Conservation (phyloP, 2,329 filamentous ascomycete genomes). For the Alternaria ventricosa region DNA sequence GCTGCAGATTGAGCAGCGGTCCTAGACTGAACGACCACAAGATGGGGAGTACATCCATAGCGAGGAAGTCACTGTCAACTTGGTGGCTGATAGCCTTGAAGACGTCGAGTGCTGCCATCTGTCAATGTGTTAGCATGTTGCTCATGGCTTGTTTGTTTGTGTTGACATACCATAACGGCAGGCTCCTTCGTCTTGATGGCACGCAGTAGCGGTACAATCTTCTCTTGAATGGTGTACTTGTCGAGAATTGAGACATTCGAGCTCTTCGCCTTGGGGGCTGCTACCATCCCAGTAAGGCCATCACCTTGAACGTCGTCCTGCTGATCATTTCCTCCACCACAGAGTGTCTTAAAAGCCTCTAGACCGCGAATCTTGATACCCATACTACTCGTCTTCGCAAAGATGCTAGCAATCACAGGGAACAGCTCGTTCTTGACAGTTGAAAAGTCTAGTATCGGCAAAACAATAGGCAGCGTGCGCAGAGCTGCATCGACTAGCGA, state of each 20-base stretch:
- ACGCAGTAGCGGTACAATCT: slow-evolving; percentile 87
- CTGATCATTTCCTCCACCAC: slow-evolving; percentile 70
- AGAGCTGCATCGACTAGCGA: slow-evolving; percentile 86
- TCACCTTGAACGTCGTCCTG: slow-evolving; percentile 58
- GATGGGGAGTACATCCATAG: slow-evolving; percentile 86
- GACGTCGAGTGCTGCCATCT: slow-evolving; percentile 83
- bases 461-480: slow-evolving; percentile 76
- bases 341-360: slow-evolving; percentile 88
- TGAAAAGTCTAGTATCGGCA: slow-evolving; percentile 91
- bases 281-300: slow-evolving; percentile 74
- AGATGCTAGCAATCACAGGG: slow-evolving; percentile 86
- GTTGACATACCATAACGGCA: slow-evolving; percentile 74
- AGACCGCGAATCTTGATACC: slow-evolving; percentile 93
- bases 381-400: slow-evolving; percentile 90
- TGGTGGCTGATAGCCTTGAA: slow-evolving; percentile 81
- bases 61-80: slow-evolving; percentile 89
- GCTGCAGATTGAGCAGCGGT: slow-evolving; percentile 82
- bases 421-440: slow-evolving; percentile 98
- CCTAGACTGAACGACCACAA: slow-evolving; percentile 93
- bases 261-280: slow-evolving; percentile 64
- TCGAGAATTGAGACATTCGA: slow-evolving; percentile 81
- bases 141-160: background rate
- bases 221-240: slow-evolving; percentile 98
- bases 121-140: background rate
- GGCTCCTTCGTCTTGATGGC: slow-evolving; percentile 98